Evolutionary conservation across 257 asterid species (phyloP).

Genomic region (Fraxinus excelsior): DNA sequence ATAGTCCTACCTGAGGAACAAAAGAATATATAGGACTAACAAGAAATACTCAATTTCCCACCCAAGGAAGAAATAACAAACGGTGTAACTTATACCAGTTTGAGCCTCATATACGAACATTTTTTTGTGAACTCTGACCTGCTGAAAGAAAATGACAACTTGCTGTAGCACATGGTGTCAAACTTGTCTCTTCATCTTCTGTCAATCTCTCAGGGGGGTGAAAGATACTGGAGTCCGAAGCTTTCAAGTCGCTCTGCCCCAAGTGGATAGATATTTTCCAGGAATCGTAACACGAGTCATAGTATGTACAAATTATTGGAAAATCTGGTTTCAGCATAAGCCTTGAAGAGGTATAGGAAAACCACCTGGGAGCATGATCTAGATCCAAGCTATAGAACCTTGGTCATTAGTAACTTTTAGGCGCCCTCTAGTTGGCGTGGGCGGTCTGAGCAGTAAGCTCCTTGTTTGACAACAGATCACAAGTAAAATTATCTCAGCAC

Average conservation of each 20-base stretch:
- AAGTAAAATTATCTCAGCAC: not conserved
- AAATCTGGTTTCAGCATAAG: conserved; percentile 59
- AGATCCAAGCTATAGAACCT: conserved; percentile 97
- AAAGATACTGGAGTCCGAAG: conserved; percentile 30
- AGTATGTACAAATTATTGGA: conserved; percentile 70
- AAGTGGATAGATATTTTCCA: conserved; percentile 23
- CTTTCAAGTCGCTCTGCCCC: conserved; percentile 12
- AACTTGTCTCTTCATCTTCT: conserved; percentile 24
- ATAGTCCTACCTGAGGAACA: conserved; percentile 39
- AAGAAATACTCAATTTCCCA: conserved; percentile 30
- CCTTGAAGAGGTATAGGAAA: conserved; percentile 40
- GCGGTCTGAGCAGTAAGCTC: conserved; percentile 96
- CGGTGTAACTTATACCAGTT: conserved; percentile 36
- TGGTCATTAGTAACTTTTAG: conserved; percentile 85
- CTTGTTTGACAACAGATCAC: conserved; percentile 33
- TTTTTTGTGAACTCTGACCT: conserved; percentile 26
- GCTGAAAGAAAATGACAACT: conserved; percentile 21
- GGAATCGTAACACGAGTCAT: conserved; percentile 39
- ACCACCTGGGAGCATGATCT: conserved; percentile 44
- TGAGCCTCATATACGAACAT: conserved; percentile 37
- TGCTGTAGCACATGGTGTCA: not conserved
- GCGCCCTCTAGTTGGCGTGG: conserved; percentile 97
- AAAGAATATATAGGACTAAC: conserved; percentile 26
- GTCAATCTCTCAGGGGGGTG: conserved; percentile 22
- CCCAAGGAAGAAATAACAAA: conserved; percentile 27